Evolutionary conservation across 257 asterid genomes (phyloP).

Genomic region (Nicotiana noctiflora): DNA sequence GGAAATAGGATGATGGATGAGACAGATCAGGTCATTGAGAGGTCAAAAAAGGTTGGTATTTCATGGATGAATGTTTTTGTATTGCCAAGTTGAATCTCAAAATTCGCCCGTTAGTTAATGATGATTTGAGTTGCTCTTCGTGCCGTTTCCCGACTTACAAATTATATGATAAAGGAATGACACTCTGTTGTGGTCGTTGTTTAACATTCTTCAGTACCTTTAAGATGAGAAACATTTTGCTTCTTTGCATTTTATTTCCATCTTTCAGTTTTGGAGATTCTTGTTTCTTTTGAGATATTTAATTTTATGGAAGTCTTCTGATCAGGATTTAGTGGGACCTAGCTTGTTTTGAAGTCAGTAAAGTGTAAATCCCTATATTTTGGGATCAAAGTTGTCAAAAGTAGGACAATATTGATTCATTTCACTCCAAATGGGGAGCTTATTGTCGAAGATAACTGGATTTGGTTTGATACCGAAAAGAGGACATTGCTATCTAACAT

Average conservation of each 20-base stretch:
- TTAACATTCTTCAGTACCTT: not conserved
- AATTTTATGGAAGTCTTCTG: not conserved
- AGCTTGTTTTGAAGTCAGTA: not conserved
- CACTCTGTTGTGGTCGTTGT: not conserved
- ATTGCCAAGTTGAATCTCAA: not conserved
- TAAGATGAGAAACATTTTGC: not conserved
- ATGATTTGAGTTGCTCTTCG: not conserved
- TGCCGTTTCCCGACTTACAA: not conserved
- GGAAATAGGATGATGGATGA: constrained; percentile 91
- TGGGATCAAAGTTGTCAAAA: not conserved
- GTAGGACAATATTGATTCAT: not conserved
- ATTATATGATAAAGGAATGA: not conserved
- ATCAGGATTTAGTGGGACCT: not conserved
- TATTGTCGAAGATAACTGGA: not conserved
- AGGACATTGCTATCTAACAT: not conserved
- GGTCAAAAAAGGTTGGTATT: constrained; percentile 67
- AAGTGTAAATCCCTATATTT: not conserved
- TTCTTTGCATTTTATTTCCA: not conserved
- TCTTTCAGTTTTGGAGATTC: not conserved
- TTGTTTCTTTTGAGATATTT: not conserved
- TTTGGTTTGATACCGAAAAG: not conserved
- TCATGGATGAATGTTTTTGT: not conserved
- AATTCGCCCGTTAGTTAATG: not conserved
- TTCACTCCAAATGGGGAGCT: not conserved
- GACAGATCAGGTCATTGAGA: constrained; percentile 86